Conservation (phyloP, 805 yeast genomes). For the Saccharomycopsis synnaedendra region DNA sequence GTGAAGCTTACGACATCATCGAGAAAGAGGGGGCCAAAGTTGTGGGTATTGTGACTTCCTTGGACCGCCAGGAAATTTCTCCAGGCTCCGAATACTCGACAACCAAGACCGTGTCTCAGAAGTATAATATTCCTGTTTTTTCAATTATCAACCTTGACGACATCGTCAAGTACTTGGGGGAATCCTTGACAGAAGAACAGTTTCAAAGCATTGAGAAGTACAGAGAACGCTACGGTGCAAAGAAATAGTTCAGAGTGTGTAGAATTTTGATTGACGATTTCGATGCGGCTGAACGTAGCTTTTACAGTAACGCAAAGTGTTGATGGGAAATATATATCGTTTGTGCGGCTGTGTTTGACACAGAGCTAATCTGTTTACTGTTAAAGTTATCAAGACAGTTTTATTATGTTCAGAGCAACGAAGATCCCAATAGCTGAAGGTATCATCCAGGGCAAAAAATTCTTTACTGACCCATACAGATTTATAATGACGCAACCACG, state of each 20-base stretch:
- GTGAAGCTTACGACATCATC: conserved; percentile 83
- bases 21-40: conserved; percentile 55
- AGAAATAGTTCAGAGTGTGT: background rate
- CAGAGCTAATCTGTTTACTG: too few relatives aligned
- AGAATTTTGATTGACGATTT: too few relatives aligned
- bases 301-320: too few relatives aligned
- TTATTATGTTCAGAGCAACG: too few relatives aligned
- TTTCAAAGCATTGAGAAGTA: conserved; percentile 45
- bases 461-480: too few relatives aligned
- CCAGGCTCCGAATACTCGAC: conserved; percentile 64
- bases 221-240: conserved; percentile 21
- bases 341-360: too few relatives aligned
- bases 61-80: conserved; percentile 87
- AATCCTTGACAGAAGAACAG: conserved; percentile 46
- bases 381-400: too few relatives aligned
- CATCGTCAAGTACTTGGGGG: conserved; percentile 51
- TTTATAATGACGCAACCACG: too few relatives aligned
- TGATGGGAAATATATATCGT: too few relatives aligned
- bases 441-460: too few relatives aligned
- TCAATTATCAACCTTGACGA: conserved; percentile 70
- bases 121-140: conserved; percentile 71
- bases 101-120: conserved; percentile 64
- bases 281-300: too few relatives aligned
- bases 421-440: too few relatives aligned
- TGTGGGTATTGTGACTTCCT: conserved; percentile 79